Evolutionary conservation across 177 flowering plant genomes (phyloP).

Genomic region (Vitis hybrid): DNA sequence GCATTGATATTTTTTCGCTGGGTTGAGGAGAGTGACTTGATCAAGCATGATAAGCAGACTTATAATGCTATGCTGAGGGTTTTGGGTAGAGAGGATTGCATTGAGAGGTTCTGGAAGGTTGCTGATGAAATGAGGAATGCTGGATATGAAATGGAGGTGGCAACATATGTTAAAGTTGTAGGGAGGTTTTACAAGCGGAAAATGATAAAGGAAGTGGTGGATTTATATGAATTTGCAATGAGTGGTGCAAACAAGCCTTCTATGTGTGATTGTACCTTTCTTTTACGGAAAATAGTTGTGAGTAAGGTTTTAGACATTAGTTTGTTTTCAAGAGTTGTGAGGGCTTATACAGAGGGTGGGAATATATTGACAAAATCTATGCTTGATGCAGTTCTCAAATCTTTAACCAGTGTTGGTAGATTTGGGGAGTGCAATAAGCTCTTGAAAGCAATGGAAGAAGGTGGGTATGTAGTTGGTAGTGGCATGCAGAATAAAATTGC

Average conservation of each 20-base stretch:
- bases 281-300: constrained; percentile 55
- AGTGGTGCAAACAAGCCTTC: constrained; percentile 54
- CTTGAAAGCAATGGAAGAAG: constrained; percentile 55
- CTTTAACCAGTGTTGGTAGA: constrained; percentile 60
- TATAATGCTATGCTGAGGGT: constrained; percentile 58
- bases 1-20: constrained; percentile 71
- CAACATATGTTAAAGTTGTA: constrained; percentile 40
- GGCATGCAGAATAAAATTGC: constrained; percentile 35
- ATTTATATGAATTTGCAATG: constrained; percentile 73
- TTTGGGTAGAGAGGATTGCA: constrained; percentile 58
- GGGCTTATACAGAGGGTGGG: constrained; percentile 38
- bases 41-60: constrained; percentile 44
- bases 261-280: constrained; percentile 42
- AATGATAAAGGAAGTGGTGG: constrained; percentile 66
- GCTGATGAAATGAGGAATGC: constrained; percentile 57
- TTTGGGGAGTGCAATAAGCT: constrained; percentile 44
- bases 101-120: constrained; percentile 61
- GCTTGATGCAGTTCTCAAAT: constrained; percentile 49
- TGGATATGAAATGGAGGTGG: constrained; percentile 59
- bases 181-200: constrained; percentile 46
- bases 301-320: constrained; percentile 45
- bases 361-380: constrained; percentile 40
- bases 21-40: constrained; percentile 53
- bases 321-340: constrained; percentile 53
- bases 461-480: constrained; percentile 39